Evolutionary conservation across 129 eudicot species (phyloP), one percentile per base, ranked within the genome.

Genomic region (Dittrichia graveolens): DNA sequence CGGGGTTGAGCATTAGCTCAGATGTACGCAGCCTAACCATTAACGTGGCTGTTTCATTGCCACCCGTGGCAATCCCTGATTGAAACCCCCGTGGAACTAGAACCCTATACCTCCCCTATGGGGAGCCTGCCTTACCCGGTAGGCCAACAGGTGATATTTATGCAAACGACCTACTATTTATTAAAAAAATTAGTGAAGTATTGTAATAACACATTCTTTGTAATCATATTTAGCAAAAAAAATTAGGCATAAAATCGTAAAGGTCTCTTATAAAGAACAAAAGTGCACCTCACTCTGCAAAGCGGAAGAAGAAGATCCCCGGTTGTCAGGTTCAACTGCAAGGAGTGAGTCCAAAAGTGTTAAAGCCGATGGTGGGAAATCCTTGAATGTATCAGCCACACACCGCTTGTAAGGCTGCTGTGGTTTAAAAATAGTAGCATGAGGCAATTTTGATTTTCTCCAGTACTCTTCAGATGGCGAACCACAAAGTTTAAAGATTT

Each of bases 401-500:
- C 86, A 78, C 3, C 96, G 89, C 67, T 85, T 85, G 73, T 90
- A 90, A 39, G 87, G 82, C 18, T 72, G 86, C 52, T 82, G 90
- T 37, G 93, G 89, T 75, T 78, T 90, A 48, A 90, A 87, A 31
- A 86, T 87, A 5, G 87, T 80, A n/a, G 94, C 87, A 79, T 84
- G 86, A 8, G 96, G 94, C 59, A 90, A 61, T 48, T 82, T 84
- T 31, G 90, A 81, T 44, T 84, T 89, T 72, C 77, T 78, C 96
- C 96, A 89, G 79, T 82, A 89, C 45, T 80, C 88, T 63, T 87
- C 96, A 35, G 92, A 79, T 65, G 96, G 96, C 0, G 96, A 89
- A 69, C 96, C 96, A n/a, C 96, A 89, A 14, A 89, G 90, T 81
- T 89, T 89, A 59, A 89, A 89, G 4, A 89, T 89, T 77, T 89